Base-by-base conservation (phyloP, 805 yeast species). In the Wickerhamiella vanderwaltii region DNA sequence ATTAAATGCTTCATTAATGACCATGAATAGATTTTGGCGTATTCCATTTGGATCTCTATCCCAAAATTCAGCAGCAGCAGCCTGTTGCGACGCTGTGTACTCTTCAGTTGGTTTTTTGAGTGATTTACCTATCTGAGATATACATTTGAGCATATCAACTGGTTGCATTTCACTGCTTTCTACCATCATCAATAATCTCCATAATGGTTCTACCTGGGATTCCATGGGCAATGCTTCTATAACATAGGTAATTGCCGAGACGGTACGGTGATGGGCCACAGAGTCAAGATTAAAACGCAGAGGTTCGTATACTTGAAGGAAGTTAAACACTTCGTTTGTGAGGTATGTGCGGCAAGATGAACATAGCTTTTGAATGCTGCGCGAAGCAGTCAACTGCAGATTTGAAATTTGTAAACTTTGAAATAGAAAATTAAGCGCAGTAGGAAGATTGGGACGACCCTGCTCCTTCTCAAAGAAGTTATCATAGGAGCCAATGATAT, bases 41-140 rank as follows among this genome's bases (percentile, higher is more conserved):
- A 77, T 35, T 43, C 41, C 15, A 6, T 37, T 40, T 5, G 52
- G 51, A 32, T 61, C 56, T 5, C 57, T 53, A 7, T 54, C 48
- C 51, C 63, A 56, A 36, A 55, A 55, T 12, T 59, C 63, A 6
- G 48, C 51, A 18, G 62, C 61, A 31, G 58, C 61, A 17, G 59
- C 58, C 9, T 30, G 13, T 9, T 12, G 17, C 65, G 69, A 31
- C 64, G 35, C 39, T 38, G 34, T 68, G 24, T 18, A 18, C 2
- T 64, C 61, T 18, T 77, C 84, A 29, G 67, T 75, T 0, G 83
- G 77, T 2, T 71, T 58, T 38, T 73, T 72, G 52, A 79, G 58
- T 0, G 86, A 84, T 43, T 76, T 78, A 0, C 85, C 91, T 3
- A 84, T 62, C 41, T 79, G 82, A n/a, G 68, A 67, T 0, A 85